Evolutionary conservation across 495 filamentous ascomycete species (phyloP).

Genomic region (Astrothelium macrocarpum): DNA sequence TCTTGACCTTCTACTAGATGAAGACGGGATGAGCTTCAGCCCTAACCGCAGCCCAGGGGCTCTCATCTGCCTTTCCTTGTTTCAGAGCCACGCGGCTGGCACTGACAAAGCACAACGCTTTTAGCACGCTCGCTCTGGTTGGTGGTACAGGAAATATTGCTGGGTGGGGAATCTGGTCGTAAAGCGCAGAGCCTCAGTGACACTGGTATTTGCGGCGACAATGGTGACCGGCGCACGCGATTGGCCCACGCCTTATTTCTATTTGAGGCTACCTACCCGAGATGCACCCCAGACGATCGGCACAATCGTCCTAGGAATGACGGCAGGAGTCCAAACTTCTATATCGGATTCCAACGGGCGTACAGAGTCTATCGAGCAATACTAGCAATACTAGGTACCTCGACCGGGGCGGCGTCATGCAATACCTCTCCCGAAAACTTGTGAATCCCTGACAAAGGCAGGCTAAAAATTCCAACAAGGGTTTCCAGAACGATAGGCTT

Average conservation of each 20-base stretch:
- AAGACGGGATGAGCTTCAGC: background rate
- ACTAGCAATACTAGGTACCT: no score
- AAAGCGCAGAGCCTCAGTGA: background rate
- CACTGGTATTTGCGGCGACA: background rate
- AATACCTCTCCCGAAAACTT: background rate
- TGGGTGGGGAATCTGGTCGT: background rate
- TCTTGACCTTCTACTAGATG: background rate
- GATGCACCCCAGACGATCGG: constrained; percentile 1
- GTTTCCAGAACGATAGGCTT: constrained; percentile 6
- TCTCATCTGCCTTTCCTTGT: background rate
- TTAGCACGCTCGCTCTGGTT: background rate
- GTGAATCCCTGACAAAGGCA: background rate
- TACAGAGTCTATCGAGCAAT: background rate
- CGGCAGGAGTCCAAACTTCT: background rate
- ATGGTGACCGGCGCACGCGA: background rate
- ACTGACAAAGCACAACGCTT: background rate
- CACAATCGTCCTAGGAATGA: background rate
- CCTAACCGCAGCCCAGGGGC: constrained; percentile 1
- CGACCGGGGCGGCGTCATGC: background rate
- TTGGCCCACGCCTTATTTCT: background rate
- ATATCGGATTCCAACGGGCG: background rate
- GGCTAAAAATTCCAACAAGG: background rate
- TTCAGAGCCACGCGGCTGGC: constrained; percentile 1
- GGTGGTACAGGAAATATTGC: background rate
- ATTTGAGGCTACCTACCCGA: background rate